phyloP scores from a whole-genome alignment of 352 stramenopile genomes.

The Pythium diclinum region DNA sequence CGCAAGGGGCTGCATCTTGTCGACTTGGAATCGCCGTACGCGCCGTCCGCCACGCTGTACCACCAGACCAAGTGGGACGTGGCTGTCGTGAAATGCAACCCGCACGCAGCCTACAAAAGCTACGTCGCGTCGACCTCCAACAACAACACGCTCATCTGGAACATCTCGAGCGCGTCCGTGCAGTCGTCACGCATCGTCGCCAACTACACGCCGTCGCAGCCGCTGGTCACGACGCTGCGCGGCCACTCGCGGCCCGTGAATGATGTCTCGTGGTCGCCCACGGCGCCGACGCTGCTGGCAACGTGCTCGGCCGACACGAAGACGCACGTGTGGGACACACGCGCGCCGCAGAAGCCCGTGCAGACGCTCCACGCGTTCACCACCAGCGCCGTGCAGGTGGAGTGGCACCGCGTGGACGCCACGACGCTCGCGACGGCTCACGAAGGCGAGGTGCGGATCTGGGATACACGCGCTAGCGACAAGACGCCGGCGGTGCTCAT shows the following conservation, averaged over 20 bases:
- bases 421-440: slow-evolving; percentile 75
- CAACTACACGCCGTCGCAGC: slow-evolving; percentile 34
- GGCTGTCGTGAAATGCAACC: slow-evolving; percentile 76
- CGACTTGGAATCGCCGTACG: slow-evolving; percentile 64
- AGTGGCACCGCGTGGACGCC: slow-evolving; percentile 73
- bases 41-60: slow-evolving; percentile 53
- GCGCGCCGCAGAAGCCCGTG: slow-evolving; percentile 62
- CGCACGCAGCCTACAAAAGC: slow-evolving; percentile 56
- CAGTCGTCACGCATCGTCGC: slow-evolving; percentile 1
- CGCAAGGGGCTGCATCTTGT: slow-evolving; percentile 71
- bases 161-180: slow-evolving; percentile 40
- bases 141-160: slow-evolving; percentile 80
- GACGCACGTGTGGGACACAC: slow-evolving; percentile 79
- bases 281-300: slow-evolving; percentile 70
- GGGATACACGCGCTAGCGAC: slow-evolving; percentile 63
- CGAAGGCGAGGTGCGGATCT: slow-evolving; percentile 74
- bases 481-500: slow-evolving; percentile 55
- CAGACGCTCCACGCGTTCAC: slow-evolving; percentile 72
- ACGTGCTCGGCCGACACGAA: slow-evolving; percentile 76
- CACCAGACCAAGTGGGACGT: slow-evolving; percentile 84
- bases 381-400: slow-evolving; percentile 62
- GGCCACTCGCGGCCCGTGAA: slow-evolving; percentile 73
- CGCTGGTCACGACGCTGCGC: slow-evolving; percentile 69
- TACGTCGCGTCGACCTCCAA: slow-evolving; percentile 79
- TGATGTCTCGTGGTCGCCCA: slow-evolving; percentile 73